Evolutionary conservation across 2,329 filamentous ascomycete genomes (phyloP), one percentile per base, ranked within the genome.

Genomic region (Coniosporium tulheliwenetii): DNA sequence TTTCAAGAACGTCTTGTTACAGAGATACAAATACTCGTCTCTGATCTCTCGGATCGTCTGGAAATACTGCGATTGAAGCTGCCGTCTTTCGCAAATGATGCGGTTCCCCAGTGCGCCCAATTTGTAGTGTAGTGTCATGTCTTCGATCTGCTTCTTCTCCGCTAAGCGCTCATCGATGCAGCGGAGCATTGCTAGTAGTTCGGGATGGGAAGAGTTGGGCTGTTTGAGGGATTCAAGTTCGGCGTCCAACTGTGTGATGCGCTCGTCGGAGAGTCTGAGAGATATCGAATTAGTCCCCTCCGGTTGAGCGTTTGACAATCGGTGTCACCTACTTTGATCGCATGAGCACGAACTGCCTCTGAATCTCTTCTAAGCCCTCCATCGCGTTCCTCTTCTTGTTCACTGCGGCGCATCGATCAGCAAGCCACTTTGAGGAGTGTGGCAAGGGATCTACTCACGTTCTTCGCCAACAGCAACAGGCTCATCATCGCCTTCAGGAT

Each of bases 1-100:
- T 50, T 89, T 81, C 60, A 93, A 94, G 72, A 89, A 93, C 48
- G 91, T 79, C 57, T 85, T 78, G 52, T 91, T 89, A 43, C 94
- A 76, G 43, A 79, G 71, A 46, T 87, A 81, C 29, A 96, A 69
- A 37, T 82, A 75, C 41, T 73, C 72, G 58, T 96, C 89, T 45
- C 91, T 77, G 48, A 82, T 73, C 54, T 93, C 84, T 41, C 91
- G 78, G 30, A 87, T 74, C 38, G 77, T 76, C 59, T 98, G 91
- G 59, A 86, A 87, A 59, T 84, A 96, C 53, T 95, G 87, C 44
- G 82, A 81, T 62, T 93, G 84, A 41, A 89, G 76, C 57, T 95
- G 86, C 40, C 85, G 77, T 46, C 86, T 77, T 50, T 86, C 81
- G 14, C 85, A 86, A 26, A 93, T 73, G 14, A 81, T 83, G 49